Evolutionary conservation across 306 rosid species (phyloP).

Genomic region (Lithocarpus polystachyus): DNA sequence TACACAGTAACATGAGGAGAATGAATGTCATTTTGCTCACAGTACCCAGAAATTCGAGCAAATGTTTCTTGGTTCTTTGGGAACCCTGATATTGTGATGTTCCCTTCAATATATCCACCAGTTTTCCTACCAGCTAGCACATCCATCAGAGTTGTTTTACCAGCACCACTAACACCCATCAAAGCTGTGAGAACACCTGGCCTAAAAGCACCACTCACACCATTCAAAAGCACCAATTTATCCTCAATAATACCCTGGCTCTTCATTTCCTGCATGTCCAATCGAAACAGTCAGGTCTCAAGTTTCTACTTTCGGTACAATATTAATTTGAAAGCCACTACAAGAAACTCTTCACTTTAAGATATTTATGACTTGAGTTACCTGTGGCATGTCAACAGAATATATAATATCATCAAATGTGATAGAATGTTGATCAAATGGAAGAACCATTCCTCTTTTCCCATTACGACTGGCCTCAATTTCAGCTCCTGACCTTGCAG

Average conservation of each 20-base stretch:
- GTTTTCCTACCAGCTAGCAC: slow-evolving; percentile 90
- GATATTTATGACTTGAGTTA: background rate
- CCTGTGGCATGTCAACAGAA: slow-evolving; percentile 56
- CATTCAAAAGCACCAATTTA: slow-evolving; percentile 65
- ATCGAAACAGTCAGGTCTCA: background rate
- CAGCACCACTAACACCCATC: slow-evolving; percentile 94
- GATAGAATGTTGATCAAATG: slow-evolving; percentile 42
- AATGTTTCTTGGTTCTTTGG: slow-evolving; percentile 88
- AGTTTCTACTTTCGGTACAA: background rate
- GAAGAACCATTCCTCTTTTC: slow-evolving; percentile 52
- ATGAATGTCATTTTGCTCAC: slow-evolving; percentile 88
- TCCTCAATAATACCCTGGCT: slow-evolving; percentile 55
- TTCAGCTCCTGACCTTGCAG: background rate
- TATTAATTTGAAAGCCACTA: slow-evolving; percentile 7
- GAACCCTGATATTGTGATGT: slow-evolving; percentile 65
- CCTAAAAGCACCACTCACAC: slow-evolving; percentile 80
- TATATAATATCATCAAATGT: slow-evolving; percentile 38
- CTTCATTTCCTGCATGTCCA: slow-evolving; percentile 61
- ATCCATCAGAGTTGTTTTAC: slow-evolving; percentile 93
- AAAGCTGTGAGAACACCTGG: slow-evolving; percentile 97
- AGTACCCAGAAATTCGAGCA: slow-evolving; percentile 86
- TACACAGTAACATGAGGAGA: slow-evolving; percentile 50
- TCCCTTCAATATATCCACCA: slow-evolving; percentile 79
- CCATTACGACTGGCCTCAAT: background rate
- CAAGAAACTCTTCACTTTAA: background rate